Base-by-base conservation (phyloP, 106 monocot genomes). In the Triglochin maritima region DNA sequence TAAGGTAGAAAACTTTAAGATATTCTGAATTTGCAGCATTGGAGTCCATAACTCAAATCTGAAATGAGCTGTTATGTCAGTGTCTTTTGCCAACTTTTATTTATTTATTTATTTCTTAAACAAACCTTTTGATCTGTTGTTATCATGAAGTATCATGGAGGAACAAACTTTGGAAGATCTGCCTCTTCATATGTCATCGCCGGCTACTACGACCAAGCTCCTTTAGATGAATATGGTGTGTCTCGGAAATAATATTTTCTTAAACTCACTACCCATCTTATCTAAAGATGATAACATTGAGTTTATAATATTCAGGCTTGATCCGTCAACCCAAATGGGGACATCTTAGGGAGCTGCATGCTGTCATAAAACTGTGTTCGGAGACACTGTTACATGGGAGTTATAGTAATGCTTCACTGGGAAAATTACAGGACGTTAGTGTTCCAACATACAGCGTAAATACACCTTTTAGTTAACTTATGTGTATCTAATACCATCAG, bases 221-320 rank as follows among this genome's bases (percentile, higher is more conserved):
- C 94, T 47, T 81, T 94, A 9, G 94, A 94, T 81, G 94, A 98
- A 84, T 98, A 91, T 69, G 96, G 96, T 96, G 65, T 41, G 74
- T 48, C n/a, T n/a, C n/a, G n/a, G n/a, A n/a, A n/a, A n/a, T n/a
- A n/a, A n/a, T n/a, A n/a, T n/a, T n/a, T n/a, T n/a, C n/a, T n/a
- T n/a, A n/a, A n/a, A n/a, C n/a, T n/a, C n/a, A n/a, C n/a, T n/a
- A n/a, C n/a, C n/a, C n/a, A n/a, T n/a, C n/a, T n/a, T n/a, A n/a
- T n/a, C n/a, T n/a, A n/a, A n/a, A n/a, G n/a, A n/a, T n/a, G n/a
- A n/a, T n/a, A n/a, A n/a, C n/a, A n/a, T 9, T 46, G 10, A 8
- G 4, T 71, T 71, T 9, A n/a, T 52, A 17, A 49, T 64, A 41
- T 59, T n/a, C 44, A 95, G 90, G 95, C 68, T 70, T 95, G 8